A percentile compares a stretch with the other conserved stretches of the same genome.
These are phyloP conservation scores for Trichophyton rubrum DNA, from an alignment of 2,329 filamentous ascomycete species.

Conservation along the genomic window DNA sequence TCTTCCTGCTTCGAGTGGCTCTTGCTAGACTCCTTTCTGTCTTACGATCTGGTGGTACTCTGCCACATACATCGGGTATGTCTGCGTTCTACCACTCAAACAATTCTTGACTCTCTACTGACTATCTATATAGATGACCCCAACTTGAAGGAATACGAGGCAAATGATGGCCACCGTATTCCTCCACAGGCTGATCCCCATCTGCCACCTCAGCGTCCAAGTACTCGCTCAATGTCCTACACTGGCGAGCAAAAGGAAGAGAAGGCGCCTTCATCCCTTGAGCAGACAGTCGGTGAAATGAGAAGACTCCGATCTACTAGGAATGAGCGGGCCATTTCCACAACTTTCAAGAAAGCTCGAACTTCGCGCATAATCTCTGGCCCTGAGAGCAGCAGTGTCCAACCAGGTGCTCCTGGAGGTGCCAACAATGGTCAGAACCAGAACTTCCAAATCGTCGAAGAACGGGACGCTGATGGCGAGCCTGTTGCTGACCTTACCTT, in stretches of 20 bases:
- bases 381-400: constrained; percentile 54
- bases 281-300: constrained; percentile 93
- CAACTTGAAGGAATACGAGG: constrained; percentile 53
- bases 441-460: constrained; percentile 68
- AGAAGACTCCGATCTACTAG: constrained; percentile 81
- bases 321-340: constrained; percentile 86
- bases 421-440: constrained; percentile 40
- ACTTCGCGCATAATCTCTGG: constrained; percentile 89
- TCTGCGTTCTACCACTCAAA: neutral
- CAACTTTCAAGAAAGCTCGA: constrained; percentile 78
- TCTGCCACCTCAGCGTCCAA: constrained; percentile 44
- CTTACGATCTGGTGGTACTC: constrained; percentile 65
- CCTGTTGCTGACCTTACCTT: constrained; percentile 70
- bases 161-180: constrained; percentile 49
- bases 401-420: constrained; percentile 47
- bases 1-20: constrained; percentile 83
- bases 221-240: constrained; percentile 62
- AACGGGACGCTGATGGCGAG: constrained; percentile 56
- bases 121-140: constrained; percentile 47
- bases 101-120: constrained; percentile 9
- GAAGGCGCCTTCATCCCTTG: constrained; percentile 64
- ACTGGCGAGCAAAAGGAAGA: constrained; percentile 49
- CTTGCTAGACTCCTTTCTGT: constrained; percentile 81
- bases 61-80: constrained; percentile 58
- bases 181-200: constrained; percentile 38